phyloP scores from a whole-genome alignment of 169 alveolate genomes.

The Toxoplasma gondii region DNA sequence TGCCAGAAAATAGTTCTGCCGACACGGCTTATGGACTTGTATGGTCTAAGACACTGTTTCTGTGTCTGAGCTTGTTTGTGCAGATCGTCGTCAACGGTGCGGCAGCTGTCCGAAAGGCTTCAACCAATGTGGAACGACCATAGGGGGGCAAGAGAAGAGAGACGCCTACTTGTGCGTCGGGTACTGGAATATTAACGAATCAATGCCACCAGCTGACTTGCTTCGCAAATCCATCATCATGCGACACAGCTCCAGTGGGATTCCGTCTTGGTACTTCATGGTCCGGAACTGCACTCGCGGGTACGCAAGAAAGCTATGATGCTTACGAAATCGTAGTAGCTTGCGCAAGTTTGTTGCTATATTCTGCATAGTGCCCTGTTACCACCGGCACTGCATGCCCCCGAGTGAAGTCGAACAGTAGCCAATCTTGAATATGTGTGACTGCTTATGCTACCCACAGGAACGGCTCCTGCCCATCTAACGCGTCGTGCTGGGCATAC shows the following conservation, averaged over 20 bases:
- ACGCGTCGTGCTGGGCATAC: constrained; percentile 48
- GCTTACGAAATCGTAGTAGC: neutral
- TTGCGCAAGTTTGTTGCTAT: neutral
- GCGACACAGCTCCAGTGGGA: constrained; percentile 39
- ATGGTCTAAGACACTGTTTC: neutral
- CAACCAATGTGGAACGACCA: constrained; percentile 49
- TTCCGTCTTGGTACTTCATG: constrained; percentile 58
- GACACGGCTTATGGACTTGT: neutral
- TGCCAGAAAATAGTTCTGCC: neutral
- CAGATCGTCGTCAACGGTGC: constrained; percentile 53
- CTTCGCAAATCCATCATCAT: constrained; percentile 18
- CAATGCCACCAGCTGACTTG: constrained; percentile 52
- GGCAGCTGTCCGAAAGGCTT: constrained; percentile 60
- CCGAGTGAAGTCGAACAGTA: neutral
- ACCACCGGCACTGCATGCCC: neutral
- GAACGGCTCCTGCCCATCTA: constrained; percentile 33
- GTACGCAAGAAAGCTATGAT: neutral
- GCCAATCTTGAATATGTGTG: neutral
- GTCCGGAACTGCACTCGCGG: constrained; percentile 44
- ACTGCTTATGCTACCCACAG: neutral
- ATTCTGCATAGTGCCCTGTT: too few relatives aligned
- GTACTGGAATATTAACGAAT: constrained; percentile 34
- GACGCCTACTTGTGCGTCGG: constrained; percentile 62
- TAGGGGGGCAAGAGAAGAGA: constrained; percentile 45
- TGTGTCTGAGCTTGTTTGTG: neutral